Evolutionary conservation across 129 eudicot species (phyloP).

Genomic region (Saussurea involucrata): DNA sequence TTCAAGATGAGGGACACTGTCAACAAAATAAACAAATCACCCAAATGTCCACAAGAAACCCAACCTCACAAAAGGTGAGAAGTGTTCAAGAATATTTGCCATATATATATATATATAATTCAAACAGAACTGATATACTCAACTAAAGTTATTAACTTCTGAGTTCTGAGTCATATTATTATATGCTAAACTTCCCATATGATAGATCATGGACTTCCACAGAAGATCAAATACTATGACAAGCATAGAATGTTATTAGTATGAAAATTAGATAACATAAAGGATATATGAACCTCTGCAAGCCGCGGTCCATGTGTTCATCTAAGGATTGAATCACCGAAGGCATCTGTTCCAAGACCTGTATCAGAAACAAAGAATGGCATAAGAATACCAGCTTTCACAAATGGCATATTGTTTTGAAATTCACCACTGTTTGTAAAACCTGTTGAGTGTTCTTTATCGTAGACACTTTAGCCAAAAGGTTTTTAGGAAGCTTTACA

Average conservation of each 20-base stretch:
- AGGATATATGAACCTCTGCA: constrained; percentile 50
- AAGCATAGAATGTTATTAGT: neutral
- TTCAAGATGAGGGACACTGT: constrained; percentile 74
- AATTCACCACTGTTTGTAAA: neutral
- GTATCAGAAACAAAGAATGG: constrained; percentile 18
- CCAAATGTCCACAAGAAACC: neutral
- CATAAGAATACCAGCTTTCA: neutral
- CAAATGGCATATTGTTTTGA: neutral
- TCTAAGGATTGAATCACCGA: constrained; percentile 73
- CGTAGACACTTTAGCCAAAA: constrained; percentile 58
- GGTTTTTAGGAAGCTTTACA: constrained; percentile 72
- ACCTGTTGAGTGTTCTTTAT: constrained; percentile 77
- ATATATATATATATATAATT: too few relatives aligned
- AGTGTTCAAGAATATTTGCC: too few relatives aligned
- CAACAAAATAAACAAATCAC: constrained; percentile 22
- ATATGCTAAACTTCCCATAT: neutral
- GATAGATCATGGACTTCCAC: neutral
- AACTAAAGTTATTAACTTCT: neutral
- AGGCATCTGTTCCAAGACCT: constrained; percentile 84
- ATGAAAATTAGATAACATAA: neutral
- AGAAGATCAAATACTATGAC: neutral
- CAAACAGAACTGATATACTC: neutral
- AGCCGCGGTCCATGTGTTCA: constrained; percentile 79
- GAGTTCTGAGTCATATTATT: neutral
- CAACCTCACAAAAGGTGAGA: too few relatives aligned